Base-by-base conservation (phyloP, 495 filamentous ascomycete species). In the Pyrenopolyporus hunteri region DNA sequence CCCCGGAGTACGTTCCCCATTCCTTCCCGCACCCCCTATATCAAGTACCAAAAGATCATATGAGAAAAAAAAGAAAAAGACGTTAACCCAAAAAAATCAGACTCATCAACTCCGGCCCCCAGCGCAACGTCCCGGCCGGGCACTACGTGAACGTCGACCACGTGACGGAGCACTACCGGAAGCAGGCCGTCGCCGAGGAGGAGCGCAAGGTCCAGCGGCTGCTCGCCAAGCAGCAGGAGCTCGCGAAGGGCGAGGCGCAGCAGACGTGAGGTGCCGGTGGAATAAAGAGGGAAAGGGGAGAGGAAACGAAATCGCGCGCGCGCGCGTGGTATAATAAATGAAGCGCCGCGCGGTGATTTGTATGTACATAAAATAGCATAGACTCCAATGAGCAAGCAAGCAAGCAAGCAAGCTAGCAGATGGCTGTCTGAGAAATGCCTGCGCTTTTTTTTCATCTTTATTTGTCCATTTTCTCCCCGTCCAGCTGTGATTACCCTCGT, bases 101-200 rank as follows among this genome's bases (percentile, higher is more conserved):
- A 59, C 58, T 78, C 9, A 66, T 81, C 57, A 64, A 75, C 62
- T 64, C 73, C 36, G 76, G 76, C 40, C 74, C 74, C 6, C 74
- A 71, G 23, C 68, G 55, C 53, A 78, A 76, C 64, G 73, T 80
- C n/a, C 76, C 74, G 14, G 79, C 79, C 4, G 78, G 79, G 26
- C 72, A 74, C 60, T 69, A 62, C 57, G 47, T 68, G 31, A 76
- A 78, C 67, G 51, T 82, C 9, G 71, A 73, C 71, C 67, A 79
- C 67, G 70, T 82, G 32, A 70, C 79, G 11, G 78, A 73, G 45
- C 77, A 80, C 63, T 82, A 79, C 72, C 64, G 69, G 60, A 68
- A 77, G 68, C 69, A 78, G 57, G 72, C 78, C 50, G 68, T 74
- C 43, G 73, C 68, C 9, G 76, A 76, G 32, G 78, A 82, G 67